Base-by-base conservation (phyloP, 2,329 filamentous ascomycete genomes). In the Biscogniauxia marginata region DNA sequence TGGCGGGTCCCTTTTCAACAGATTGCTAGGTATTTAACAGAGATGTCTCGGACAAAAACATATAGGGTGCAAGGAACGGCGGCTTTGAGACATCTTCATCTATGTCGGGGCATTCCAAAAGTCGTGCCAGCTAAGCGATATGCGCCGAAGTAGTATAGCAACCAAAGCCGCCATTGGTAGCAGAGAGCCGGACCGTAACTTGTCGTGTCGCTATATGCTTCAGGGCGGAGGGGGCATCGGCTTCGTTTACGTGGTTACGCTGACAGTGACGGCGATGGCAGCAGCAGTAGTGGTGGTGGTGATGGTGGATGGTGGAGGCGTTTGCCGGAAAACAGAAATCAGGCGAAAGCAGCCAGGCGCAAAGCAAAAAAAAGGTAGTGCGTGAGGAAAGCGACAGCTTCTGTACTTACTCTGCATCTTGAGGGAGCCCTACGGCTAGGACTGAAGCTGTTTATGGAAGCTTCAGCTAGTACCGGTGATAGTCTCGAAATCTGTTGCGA, bases 341-440 rank as follows among this genome's bases (percentile, higher is more conserved):
- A 9, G 20, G 16, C 18, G 45, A 8, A 21, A 46, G 45, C 7
- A 21, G 7, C 21, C 19, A 8, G 18, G 21, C 19, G 45, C 21
- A n/a, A 53, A 23, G 51, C 19, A 25, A 19, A 19, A 46, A 21
- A 21, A 23, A 13, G 18, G 45, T 8, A n/a, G 30, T 8, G 18
- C 13, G 18, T 46, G 45, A 3, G 7, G 18, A 46, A 21, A 46
- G 18, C 30, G 9, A 16, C 1, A 46, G 13, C 11, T 23, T 46
- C 21, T 21, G 2, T 46, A 67, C 67, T 67, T 67, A 69, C 67
- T 68, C 49, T 64, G 67, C 67, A 69, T 69, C 45, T 58, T 66
- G 58, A 55, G 54, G 24, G 34, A 55, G 30, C 45, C 48, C 30
- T 21, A 22, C 16, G 16, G 19, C 45, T 47, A 46, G 46, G 54